Conservation (phyloP, 306 rosid genomes). For the Castanea mollissima region DNA sequence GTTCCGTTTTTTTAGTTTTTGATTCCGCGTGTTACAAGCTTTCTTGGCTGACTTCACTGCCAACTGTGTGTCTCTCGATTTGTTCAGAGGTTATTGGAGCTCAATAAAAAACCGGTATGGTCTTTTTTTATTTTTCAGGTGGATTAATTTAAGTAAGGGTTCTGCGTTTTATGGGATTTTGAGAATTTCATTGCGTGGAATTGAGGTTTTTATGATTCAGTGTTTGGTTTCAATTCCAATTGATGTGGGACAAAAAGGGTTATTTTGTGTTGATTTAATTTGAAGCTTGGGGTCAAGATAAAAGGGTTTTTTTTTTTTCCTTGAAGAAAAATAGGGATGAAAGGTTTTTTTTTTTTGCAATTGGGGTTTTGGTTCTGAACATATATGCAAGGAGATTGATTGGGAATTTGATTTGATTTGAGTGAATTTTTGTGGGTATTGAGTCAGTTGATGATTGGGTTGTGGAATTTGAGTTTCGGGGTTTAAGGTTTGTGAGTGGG, state of each 20-base stretch:
- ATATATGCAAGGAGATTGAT: constrained; percentile 6
- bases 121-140: not conserved
- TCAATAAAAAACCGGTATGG: not conserved
- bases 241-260: not conserved
- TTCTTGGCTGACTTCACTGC: too few relatives aligned
- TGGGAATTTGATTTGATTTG: constrained; percentile 10
- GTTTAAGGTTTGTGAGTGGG: constrained; percentile 24
- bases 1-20: too few relatives aligned
- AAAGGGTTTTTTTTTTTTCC: not conserved
- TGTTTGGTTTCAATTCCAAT: not conserved
- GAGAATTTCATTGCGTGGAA: too few relatives aligned
- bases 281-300: not conserved
- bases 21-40: too few relatives aligned
- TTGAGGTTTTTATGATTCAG: not conserved
- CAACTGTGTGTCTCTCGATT: too few relatives aligned
- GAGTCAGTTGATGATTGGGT: not conserved
- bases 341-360: not conserved
- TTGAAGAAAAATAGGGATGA: too few relatives aligned
- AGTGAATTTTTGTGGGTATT: not conserved
- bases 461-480: constrained; percentile 30
- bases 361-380: not conserved
- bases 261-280: not conserved
- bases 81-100: not conserved
- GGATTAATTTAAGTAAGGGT: not conserved
- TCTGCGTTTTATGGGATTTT: not conserved